These are phyloP conservation scores for Lotmaria passim DNA, from an alignment of 208 protist genomes.

Conservation along the genomic window DNA sequence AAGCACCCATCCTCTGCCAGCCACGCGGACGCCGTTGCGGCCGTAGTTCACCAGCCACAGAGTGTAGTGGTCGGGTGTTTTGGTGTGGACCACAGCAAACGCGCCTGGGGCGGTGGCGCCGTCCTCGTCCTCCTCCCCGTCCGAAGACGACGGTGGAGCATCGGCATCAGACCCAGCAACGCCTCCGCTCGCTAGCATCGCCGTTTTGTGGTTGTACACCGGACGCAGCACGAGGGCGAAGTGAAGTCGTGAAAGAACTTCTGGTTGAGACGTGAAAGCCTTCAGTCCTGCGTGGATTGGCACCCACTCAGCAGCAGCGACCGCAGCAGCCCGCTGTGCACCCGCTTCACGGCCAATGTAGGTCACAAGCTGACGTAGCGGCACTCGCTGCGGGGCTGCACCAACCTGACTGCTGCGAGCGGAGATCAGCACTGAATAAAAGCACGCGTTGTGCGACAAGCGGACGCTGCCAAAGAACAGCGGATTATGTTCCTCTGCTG, in stretches of 20 bases:
- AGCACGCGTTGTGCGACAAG: slow-evolving; percentile 25
- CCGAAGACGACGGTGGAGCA: slow-evolving; percentile 6
- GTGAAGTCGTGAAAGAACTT: slow-evolving; percentile 60
- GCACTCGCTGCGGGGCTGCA: slow-evolving; percentile 29
- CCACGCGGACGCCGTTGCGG: slow-evolving; percentile 56
- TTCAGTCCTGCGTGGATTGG: slow-evolving; percentile 54
- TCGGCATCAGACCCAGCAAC: neutral
- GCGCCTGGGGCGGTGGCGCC: neutral
- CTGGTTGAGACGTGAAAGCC: slow-evolving; percentile 41
- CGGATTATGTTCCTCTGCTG: neutral
- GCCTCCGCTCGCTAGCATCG: neutral
- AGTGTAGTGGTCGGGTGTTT: slow-evolving; percentile 39
- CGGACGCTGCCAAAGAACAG: slow-evolving; percentile 17
- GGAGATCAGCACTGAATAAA: slow-evolving; percentile 24
- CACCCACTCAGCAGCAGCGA: slow-evolving; percentile 30
- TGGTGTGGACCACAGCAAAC: slow-evolving; percentile 31
- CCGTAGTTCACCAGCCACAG: slow-evolving; percentile 79
- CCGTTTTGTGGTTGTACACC: slow-evolving; percentile 15
- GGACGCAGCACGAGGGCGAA: slow-evolving; percentile 57
- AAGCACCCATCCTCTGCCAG: slow-evolving; percentile 35
- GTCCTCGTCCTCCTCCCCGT: too few relatives aligned
- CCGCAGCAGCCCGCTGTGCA: slow-evolving; percentile 27
- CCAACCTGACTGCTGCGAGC: neutral
- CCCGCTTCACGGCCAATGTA: slow-evolving; percentile 59
- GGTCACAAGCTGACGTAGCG: slow-evolving; percentile 35